These are phyloP conservation scores for Trichoderma sp. DNA, from an alignment of 2,329 filamentous ascomycete species.

Conservation along the genomic window DNA sequence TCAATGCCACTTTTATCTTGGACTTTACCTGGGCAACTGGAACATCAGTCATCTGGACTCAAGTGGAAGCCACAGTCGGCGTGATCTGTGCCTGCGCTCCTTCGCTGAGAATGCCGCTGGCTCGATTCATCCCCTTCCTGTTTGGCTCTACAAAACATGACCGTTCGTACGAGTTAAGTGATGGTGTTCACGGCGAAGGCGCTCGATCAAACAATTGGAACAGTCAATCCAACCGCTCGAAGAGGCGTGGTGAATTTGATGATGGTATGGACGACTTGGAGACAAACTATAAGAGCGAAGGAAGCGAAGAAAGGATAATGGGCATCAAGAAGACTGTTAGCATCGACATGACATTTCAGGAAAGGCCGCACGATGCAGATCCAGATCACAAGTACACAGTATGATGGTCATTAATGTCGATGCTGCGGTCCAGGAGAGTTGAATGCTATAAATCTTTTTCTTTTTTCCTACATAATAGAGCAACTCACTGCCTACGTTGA, in stretches of 20 bases:
- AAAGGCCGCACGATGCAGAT: not conserved
- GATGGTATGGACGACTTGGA: not conserved
- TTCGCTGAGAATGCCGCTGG: constrained; percentile 2
- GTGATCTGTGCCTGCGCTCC: constrained; percentile 13
- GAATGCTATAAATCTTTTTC: not conserved
- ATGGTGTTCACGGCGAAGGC: not conserved
- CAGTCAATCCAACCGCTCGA: not conserved
- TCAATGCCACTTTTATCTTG: constrained; percentile 3
- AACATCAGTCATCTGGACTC: constrained; percentile 8
- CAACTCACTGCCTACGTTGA: not conserved
- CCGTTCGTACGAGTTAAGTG: not conserved
- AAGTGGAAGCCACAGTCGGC: constrained; percentile 11
- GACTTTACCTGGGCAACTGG: constrained; percentile 14
- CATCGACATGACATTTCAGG: constrained; percentile 12
- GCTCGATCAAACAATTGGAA: constrained; percentile 3
- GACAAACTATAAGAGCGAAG: not conserved
- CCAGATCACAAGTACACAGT: not conserved
- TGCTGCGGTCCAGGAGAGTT: not conserved
- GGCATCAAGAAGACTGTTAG: constrained; percentile 12
- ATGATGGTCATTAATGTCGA: not conserved
- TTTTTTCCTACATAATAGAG: not conserved
- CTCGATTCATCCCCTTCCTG: not conserved
- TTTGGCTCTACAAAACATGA: constrained; percentile 4
- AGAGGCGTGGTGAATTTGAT: not conserved
- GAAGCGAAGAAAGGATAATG: constrained; percentile 10